These are phyloP conservation scores for Anthracocystis walkeri DNA, from an alignment of 1,284 basidiomycete species.

Conservation along the genomic window DNA sequence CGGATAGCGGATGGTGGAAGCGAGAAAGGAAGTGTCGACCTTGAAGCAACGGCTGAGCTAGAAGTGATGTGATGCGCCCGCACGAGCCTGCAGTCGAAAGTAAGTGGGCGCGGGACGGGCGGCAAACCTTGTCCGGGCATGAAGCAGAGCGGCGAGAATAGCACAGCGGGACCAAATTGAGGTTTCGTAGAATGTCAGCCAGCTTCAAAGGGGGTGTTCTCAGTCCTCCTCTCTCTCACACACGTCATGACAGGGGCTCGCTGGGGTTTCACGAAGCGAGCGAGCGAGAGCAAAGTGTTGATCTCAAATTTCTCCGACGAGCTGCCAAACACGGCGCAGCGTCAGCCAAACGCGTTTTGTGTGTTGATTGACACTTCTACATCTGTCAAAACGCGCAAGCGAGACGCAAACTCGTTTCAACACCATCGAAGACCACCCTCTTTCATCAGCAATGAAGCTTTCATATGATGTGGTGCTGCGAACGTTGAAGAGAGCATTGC, in stretches of 20 bases:
- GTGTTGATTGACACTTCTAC: conserved; percentile 45
- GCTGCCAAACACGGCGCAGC: not conserved
- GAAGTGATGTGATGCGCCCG: not conserved
- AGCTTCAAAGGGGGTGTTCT: not conserved
- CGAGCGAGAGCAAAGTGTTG: not conserved
- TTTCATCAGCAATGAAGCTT: not conserved
- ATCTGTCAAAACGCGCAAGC: not conserved
- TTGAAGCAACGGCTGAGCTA: not conserved
- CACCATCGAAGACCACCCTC: not conserved
- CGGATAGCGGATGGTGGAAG: conserved; percentile 6
- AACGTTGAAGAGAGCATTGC: no score
- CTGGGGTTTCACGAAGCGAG: not conserved
- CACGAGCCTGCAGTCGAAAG: conserved; percentile 1
- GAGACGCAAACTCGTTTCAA: not conserved
- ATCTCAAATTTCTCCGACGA: conserved; percentile 8
- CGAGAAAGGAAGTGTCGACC: not conserved
- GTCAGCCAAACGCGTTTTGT: not conserved
- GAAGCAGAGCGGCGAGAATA: conserved; percentile 1
- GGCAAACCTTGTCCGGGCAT: not conserved
- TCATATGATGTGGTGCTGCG: no score
- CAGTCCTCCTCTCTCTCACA: no score
- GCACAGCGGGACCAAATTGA: conserved; percentile 3
- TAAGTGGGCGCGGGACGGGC: not conserved
- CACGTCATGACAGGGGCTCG: not conserved
- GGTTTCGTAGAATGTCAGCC: conserved; percentile 33